A percentile compares a stretch with the other conserved stretches of the same genome.
Evolutionary conservation across 176 grass and related monocot species (phyloP).

Genomic region (Aechmea fasciata): DNA sequence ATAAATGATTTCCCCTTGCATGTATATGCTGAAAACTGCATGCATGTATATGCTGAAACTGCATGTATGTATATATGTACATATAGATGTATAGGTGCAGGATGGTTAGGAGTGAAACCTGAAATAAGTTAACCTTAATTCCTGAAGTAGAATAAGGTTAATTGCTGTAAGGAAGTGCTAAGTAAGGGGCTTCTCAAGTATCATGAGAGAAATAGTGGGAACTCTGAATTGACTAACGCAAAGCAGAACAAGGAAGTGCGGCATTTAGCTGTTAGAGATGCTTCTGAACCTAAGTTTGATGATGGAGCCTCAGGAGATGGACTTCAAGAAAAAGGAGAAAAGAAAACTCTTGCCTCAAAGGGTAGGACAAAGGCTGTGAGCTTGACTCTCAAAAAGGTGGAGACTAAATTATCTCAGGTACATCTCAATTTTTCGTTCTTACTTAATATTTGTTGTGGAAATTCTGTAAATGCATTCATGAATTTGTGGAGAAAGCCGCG

Average conservation of each 20-base stretch:
- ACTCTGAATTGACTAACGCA: conserved; percentile 18
- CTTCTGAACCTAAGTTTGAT: conserved; percentile 23
- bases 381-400: conserved; percentile 29
- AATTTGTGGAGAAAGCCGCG: no score
- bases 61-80: no score
- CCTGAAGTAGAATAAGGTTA: no score
- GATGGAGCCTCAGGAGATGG: background rate
- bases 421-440: background rate
- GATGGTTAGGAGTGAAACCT: no score
- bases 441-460: background rate
- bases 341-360: conserved; percentile 16
- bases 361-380: conserved; percentile 17
- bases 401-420: conserved; percentile 60
- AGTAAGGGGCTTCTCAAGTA: no score
- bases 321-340: conserved; percentile 8
- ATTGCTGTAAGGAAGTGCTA: no score
- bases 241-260: conserved; percentile 31
- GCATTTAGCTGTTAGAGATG: conserved; percentile 6
- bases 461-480: background rate
- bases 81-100: no score
- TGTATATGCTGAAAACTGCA: no score
- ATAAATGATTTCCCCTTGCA: no score
- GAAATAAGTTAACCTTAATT: no score
- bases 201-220: conserved; percentile 41
- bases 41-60: no score